Base-by-base conservation (phyloP, 192 early-diverging fungal species). In the Kappamyces sp. region DNA sequence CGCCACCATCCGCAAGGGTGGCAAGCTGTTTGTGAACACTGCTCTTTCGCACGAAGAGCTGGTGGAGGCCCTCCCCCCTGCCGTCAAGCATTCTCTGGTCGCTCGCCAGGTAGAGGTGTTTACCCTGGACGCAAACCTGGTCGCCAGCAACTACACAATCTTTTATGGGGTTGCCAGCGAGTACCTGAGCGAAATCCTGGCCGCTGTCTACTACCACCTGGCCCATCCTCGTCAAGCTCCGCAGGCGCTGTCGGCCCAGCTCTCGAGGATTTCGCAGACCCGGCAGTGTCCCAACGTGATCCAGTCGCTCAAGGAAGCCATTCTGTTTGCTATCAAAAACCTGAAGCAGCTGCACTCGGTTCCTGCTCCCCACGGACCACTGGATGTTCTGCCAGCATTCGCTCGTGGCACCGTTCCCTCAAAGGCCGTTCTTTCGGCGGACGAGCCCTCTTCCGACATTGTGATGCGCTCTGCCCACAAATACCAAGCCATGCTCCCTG, bases 11-110 rank as follows among this genome's bases (percentile, higher is more conserved):
- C 69, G 69, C 45, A 48, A 63, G 11, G 72, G 72, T 15, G 82
- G 78, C 2, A 61, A 65, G 9, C 65, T 91, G 14, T 39, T 91
- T 12, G 43, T 92, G 31, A 87, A 91, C 62, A 75, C 86, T 8
- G 63, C 72, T 22, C 71, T 73, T 7, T 67, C 71, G 12, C 71
- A 73, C 30, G 85, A 81, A 39, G 88, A 91, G 29, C 53, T 92
- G 11, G 81, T 84, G 37, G 69, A 74, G 37, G 79, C 85, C 48
- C 64, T 91, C 31, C 74, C 89, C 1, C 77, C 72, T 29, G 80
- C 77, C 7, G 83, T 86, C 68, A 78, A 77, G 47, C 65, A 75
- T 32, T 66, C 67, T 5, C 61, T 88, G 9, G 70, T 74, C 0
- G 67, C 72, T 39, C 62, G 75, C 33, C 60, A 77, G 22, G 69